Percentiles rank a stretch among this genome's conserved stretches.
These are phyloP conservation scores for Quercus robur DNA, from an alignment of 306 rosid species.

Conservation along the genomic window DNA sequence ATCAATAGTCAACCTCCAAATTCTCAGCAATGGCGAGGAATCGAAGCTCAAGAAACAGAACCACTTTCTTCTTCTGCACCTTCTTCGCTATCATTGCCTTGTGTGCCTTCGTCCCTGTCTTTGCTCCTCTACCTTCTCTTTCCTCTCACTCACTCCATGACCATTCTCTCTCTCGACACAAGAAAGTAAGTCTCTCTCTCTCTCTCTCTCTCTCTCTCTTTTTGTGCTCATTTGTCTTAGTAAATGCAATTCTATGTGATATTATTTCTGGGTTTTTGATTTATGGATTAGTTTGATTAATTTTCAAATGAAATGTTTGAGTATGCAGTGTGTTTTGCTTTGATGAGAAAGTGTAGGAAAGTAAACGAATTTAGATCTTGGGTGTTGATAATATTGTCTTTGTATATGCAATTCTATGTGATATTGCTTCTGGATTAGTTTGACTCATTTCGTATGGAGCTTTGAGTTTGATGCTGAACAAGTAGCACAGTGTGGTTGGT, in stretches of 20 bases:
- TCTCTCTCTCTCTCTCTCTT: neutral
- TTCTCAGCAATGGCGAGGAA: neutral
- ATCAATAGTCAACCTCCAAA: neutral
- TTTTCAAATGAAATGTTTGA: neutral
- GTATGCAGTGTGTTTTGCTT: neutral
- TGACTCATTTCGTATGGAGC: neutral
- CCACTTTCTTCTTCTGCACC: neutral
- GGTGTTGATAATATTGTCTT: neutral
- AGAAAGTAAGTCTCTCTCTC: neutral
- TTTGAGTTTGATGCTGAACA: too few species aligned
- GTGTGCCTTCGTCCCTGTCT: constrained; percentile 2
- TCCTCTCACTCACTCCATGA: neutral
- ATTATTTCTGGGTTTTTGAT: neutral
- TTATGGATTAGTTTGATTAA: neutral
- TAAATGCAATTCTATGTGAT: neutral
- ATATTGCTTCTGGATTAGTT: neutral
- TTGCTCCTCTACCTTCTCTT: constrained; percentile 4
- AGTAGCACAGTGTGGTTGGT: too few species aligned
- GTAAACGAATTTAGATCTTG: neutral
- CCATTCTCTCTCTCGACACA: neutral
- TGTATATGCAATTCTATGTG: neutral
- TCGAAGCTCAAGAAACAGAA: neutral
- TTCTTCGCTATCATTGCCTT: neutral
- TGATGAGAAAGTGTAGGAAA: neutral
- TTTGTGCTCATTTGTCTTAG: neutral